phyloP scores from a whole-genome alignment of 208 protist species.

The Crithidia thermophila region DNA sequence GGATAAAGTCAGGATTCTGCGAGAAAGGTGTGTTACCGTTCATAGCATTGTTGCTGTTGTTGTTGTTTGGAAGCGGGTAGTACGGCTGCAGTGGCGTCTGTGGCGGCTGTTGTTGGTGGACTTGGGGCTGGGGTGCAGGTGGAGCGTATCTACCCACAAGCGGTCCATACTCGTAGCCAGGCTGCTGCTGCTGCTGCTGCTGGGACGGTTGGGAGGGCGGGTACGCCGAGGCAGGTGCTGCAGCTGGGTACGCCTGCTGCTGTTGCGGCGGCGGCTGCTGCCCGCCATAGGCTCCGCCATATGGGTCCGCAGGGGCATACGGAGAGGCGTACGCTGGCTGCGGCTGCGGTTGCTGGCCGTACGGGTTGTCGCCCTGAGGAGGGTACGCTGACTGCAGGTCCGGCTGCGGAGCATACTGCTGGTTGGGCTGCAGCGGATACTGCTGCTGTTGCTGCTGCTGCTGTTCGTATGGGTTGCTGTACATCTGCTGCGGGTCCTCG shows the following conservation, averaged over 20 bases:
- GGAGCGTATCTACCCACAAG: too few species aligned
- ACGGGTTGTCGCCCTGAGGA: not conserved
- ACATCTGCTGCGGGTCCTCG: constrained; percentile 45
- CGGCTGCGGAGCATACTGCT: not conserved
- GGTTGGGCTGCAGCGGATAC: not conserved
- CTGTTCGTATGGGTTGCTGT: constrained; percentile 11
- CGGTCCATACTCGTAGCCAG: constrained; percentile 15
- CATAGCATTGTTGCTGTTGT: constrained; percentile 26
- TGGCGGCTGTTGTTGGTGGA: not conserved
- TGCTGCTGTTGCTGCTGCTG: constrained; percentile 16
- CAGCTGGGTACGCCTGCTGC: constrained; percentile 20
- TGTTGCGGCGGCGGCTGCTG: constrained; percentile 23
- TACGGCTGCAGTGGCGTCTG: constrained; percentile 2
- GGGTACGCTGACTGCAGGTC: too few species aligned
- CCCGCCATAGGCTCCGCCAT: constrained; percentile 22
- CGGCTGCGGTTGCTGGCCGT: constrained; percentile 18
- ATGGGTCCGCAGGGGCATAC: constrained; percentile 13
- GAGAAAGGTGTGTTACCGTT: constrained; percentile 13
- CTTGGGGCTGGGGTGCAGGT: not conserved
- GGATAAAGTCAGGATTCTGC: constrained; percentile 25
- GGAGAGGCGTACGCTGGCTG: constrained; percentile 21
- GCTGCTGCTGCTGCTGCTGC: constrained; percentile 15
- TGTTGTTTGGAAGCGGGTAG: constrained; percentile 16
- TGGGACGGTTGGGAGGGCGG: constrained; percentile 15
- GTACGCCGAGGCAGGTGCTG: constrained; percentile 13